Evolutionary conservation across 805 yeast species (phyloP).

Genomic region (Yarrowia keelungensis): DNA sequence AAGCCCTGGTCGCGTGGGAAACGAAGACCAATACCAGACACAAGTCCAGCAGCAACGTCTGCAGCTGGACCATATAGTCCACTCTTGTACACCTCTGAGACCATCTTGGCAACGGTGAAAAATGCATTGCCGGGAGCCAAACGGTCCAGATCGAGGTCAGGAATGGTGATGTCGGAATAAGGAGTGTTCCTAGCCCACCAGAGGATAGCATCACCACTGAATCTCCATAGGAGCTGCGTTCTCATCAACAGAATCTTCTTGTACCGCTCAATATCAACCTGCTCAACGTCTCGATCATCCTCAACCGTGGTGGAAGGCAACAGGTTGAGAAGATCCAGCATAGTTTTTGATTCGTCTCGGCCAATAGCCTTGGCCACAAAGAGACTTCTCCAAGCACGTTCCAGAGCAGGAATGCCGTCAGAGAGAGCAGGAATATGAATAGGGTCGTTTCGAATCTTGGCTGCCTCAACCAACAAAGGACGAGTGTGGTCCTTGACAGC

Average conservation of each 20-base stretch:
- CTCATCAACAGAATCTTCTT: slow-evolving; percentile 27
- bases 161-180: not conserved
- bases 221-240: slow-evolving; percentile 20
- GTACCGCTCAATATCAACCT: slow-evolving; percentile 25
- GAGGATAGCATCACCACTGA: not conserved
- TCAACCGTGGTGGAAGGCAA: slow-evolving; percentile 4
- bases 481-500: slow-evolving; percentile 20
- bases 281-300: slow-evolving; percentile 11
- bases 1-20: slow-evolving; percentile 19
- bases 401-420: slow-evolving; percentile 7
- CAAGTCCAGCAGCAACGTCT: slow-evolving; percentile 8
- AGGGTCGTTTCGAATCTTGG: slow-evolving; percentile 13
- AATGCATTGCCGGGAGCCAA: slow-evolving; percentile 10
- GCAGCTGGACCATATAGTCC: not conserved
- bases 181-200: slow-evolving; percentile 34
- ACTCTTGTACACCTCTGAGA: slow-evolving; percentile 12
- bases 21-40: slow-evolving; percentile 7
- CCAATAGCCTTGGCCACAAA: slow-evolving; percentile 26
- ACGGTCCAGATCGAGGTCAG: slow-evolving; percentile 6
- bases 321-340: not conserved
- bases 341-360: slow-evolving; percentile 1
- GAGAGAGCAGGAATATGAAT: not conserved
- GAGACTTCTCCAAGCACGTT: slow-evolving; percentile 24
- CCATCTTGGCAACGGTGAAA: slow-evolving; percentile 23
- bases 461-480: slow-evolving; percentile 28